A percentile compares a stretch with the other conserved stretches of the same genome.
These are phyloP conservation scores for Clonostachys chloroleuca DNA, from an alignment of 2,329 filamentous ascomycete genomes.

Conservation along the genomic window DNA sequence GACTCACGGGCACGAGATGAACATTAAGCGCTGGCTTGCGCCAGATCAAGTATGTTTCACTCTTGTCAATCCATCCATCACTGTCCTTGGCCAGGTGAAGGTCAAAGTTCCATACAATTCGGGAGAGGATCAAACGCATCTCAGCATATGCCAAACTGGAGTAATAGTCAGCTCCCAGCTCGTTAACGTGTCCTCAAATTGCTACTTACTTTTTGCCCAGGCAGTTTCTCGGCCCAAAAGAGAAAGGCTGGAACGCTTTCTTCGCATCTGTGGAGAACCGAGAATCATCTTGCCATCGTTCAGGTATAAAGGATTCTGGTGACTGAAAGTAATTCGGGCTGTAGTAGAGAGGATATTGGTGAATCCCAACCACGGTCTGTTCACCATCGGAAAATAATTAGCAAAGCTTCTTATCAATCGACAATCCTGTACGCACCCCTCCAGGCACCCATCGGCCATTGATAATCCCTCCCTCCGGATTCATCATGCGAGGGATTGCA, in stretches of 20 bases:
- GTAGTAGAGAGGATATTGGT: slow-evolving; percentile 24
- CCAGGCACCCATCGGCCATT: neutral
- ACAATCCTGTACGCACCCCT: neutral
- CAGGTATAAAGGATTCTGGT: slow-evolving; percentile 26
- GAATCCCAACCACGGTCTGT: slow-evolving; percentile 24
- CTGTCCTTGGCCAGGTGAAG: neutral
- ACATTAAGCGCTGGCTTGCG: neutral
- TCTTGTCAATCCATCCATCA: neutral
- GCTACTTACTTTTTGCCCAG: slow-evolving; percentile 15
- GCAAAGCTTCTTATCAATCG: neutral
- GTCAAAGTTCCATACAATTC: slow-evolving; percentile 37
- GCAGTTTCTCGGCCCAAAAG: slow-evolving; percentile 19
- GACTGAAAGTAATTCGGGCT: slow-evolving; percentile 20
- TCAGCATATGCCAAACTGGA: slow-evolving; percentile 41
- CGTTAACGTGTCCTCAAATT: slow-evolving; percentile 1
- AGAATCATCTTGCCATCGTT: slow-evolving; percentile 23
- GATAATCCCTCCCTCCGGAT: neutral
- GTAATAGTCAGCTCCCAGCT: too few relatives aligned
- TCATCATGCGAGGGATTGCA: slow-evolving; percentile 7
- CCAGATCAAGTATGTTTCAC: neutral
- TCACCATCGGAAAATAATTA: neutral
- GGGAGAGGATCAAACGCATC: slow-evolving; percentile 37
- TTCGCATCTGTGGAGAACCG: slow-evolving; percentile 13
- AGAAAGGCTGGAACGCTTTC: slow-evolving; percentile 18
- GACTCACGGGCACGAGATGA: too few relatives aligned